These are phyloP conservation scores for Boechera divaricarpa DNA, from an alignment of 345 rosid species.

Conservation along the genomic window DNA sequence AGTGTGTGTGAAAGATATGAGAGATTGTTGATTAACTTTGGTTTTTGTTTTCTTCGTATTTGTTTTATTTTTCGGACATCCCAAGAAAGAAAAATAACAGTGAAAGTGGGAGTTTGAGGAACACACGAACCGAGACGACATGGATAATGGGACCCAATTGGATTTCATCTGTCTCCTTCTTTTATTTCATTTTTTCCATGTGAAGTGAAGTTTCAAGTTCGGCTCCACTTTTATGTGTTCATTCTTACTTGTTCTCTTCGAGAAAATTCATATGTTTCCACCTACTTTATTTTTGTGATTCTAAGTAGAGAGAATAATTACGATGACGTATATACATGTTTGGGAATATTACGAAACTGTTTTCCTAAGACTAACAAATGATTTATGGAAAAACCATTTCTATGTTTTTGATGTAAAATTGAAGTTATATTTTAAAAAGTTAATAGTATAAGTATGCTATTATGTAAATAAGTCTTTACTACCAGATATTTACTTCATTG, in stretches of 20 bases:
- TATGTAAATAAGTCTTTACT: too few relatives aligned
- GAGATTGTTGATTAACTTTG: neutral
- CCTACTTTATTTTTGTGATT: conserved; percentile 14
- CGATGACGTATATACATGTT: neutral
- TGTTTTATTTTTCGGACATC: conserved; percentile 56
- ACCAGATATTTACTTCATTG: too few relatives aligned
- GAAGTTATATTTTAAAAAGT: too few relatives aligned
- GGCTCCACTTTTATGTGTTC: conserved; percentile 29
- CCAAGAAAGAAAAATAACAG: conserved; percentile 50
- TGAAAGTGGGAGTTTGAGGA: conserved; percentile 50
- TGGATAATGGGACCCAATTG: conserved; percentile 48
- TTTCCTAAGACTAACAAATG: too few relatives aligned
- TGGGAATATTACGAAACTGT: neutral
- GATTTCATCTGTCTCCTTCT: conserved; percentile 41
- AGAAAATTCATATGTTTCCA: conserved; percentile 34
- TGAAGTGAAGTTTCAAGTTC: conserved; percentile 33
- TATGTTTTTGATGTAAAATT: too few relatives aligned
- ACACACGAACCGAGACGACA: conserved; percentile 56
- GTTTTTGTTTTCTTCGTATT: conserved; percentile 12
- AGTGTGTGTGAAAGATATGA: conserved; percentile 37
- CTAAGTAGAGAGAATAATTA: neutral
- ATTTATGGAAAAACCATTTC: too few relatives aligned
- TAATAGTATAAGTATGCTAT: too few relatives aligned
- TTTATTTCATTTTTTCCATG: conserved; percentile 4
- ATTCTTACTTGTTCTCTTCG: conserved; percentile 9